Evolutionary conservation across 2,329 filamentous ascomycete species (phyloP), one percentile per base, ranked within the genome.

Genomic region (Lasiodiplodia sp.): DNA sequence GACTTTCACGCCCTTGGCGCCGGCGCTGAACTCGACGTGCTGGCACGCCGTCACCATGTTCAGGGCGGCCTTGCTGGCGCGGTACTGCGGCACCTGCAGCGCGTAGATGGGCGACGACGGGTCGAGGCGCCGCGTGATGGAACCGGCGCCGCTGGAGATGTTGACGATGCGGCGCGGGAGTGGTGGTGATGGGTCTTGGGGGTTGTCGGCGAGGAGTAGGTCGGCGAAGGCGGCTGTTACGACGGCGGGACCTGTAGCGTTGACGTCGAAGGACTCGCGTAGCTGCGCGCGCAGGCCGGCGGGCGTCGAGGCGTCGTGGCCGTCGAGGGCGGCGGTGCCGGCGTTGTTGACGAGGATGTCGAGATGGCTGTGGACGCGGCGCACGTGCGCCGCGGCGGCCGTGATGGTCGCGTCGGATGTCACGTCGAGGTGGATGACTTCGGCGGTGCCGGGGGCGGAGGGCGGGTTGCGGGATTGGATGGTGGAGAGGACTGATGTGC

Each of bases 271-370:
- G 1, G 72, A 71, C 2, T 56, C 14, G 6, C 49, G 68, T 49
- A 65, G 40, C 28, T 55, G 49, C 14, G 23, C 11, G 60, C 60
- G 60, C 23, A 65, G 44, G 11, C 44, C 44, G 72, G 8, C 76
- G 7, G 31, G 7, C 2, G 31, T 31, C 4, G 28, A 31, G 4
- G 28, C 31, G 31, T 31, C 31, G 31, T 31, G 31, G 4, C 25
- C 25, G 76, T 64, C 78, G 77, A 11, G 77, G n/a, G 77, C 77
- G 76, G 86, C 83, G 51, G 87, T 79, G 4, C 79, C 83, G 1
- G 80, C 83, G 71, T 85, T 85, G 73, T 75, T 78, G 67, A 86
- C 76, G 16, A 86, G 73, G 40, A 80, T 69, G 69, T 81, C 75
- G 8, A 81, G 72, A 21, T 73, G 78, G 18, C 80, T 79, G 71